Base-by-base conservation (phyloP, 352 stramenopile genomes). In the Globisporangium takayamanum region DNA sequence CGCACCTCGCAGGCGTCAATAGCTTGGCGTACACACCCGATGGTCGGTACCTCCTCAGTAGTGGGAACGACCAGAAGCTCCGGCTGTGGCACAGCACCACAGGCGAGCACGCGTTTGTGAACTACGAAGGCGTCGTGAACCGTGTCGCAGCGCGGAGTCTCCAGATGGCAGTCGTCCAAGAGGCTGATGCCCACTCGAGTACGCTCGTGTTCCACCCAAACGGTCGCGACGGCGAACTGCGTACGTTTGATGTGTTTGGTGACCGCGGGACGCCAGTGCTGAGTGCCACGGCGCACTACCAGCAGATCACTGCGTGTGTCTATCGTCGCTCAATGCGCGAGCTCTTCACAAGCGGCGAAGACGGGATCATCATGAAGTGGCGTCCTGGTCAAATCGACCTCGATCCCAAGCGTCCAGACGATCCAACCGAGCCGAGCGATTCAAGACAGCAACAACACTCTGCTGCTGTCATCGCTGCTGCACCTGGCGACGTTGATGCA, bases 331-430 rank as follows among this genome's bases (percentile, higher is more conserved):
- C 71, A 4, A 68, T 61, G 5, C 69, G 78, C 20, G 79, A 92
- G 50, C 56, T 92, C 0, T 86, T 76, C 42, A 87, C 77, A 3
- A 70, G 73, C 41, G 80, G 76, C 4, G 68, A 79, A 59, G 79
- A 89, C 56, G 82, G 80, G 2, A 59, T 89, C 20, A 88, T 92
- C 56, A 85, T 87, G 74, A 79, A 78, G 57, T 92, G 82, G 82
- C 81, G 63, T 18, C 70, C 78, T 0, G 56, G 61, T 7, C 49
- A 62, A 3, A 57, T 76, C 4, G 54, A 71, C 20, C 63, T 83
- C 2, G 36, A 59, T 3, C 11, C 1, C 26, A 53, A 56, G 22
- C 52, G 55, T 26, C 45, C 57, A 15, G 11, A 50, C 3, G 46
- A 46, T 62, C 12, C 54, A 76, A 8, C 28, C 50, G 18, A 55